phyloP scores from a whole-genome alignment of 2,329 filamentous ascomycete species.

The Pestalotiopsis sp. region DNA sequence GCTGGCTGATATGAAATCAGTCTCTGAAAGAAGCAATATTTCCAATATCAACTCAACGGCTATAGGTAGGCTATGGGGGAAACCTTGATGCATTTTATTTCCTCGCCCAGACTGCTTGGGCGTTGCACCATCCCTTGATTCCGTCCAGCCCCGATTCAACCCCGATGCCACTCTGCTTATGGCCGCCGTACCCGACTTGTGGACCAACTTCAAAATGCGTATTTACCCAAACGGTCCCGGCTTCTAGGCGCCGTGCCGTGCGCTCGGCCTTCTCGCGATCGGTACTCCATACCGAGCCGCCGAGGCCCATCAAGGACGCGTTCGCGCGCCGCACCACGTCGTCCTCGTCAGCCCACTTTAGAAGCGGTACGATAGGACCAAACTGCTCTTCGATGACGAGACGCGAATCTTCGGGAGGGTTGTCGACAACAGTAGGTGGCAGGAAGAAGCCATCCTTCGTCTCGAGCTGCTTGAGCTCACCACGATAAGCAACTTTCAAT shows the following conservation, averaged over 20 bases:
- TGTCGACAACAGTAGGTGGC: constrained; percentile 24
- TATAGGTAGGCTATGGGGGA: too few species aligned
- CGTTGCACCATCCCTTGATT: constrained; percentile 36
- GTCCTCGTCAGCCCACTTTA: constrained; percentile 44
- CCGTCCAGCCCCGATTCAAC: constrained; percentile 47
- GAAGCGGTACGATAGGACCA: constrained; percentile 42
- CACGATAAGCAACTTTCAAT: constrained; percentile 18
- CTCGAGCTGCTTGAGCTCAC: not conserved
- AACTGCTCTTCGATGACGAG: constrained; percentile 27
- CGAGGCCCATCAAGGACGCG: constrained; percentile 51
- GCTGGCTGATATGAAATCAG: too few species aligned
- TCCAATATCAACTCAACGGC: too few species aligned
- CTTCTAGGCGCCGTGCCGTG: constrained; percentile 49
- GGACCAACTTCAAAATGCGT: constrained; percentile 41
- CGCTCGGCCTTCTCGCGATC: constrained; percentile 48
- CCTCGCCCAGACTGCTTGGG: constrained; percentile 20
- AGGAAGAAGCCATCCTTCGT: constrained; percentile 20
- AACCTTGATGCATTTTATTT: not conserved
- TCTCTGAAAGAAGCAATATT: too few species aligned
- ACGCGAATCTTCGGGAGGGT: constrained; percentile 24
- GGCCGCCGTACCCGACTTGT: constrained; percentile 48
- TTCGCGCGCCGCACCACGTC: constrained; percentile 50
- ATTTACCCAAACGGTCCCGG: constrained; percentile 58
- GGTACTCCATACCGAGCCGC: constrained; percentile 53
- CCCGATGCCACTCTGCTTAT: constrained; percentile 55